Conservation (phyloP, 2,329 filamentous ascomycete genomes). For the Fusarium kyushuense region DNA sequence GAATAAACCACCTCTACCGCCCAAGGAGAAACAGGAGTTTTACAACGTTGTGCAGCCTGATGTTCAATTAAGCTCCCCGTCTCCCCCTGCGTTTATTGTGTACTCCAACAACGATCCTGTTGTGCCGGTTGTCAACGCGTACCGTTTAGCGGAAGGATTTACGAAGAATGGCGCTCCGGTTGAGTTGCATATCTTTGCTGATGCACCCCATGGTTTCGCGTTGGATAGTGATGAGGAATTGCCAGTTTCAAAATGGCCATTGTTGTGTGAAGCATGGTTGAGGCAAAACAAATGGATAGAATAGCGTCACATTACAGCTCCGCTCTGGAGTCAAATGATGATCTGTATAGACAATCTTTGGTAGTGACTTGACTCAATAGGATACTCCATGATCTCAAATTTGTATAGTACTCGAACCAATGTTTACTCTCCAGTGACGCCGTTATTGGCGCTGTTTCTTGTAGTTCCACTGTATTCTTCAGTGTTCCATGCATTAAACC, state of each 20-base stretch:
- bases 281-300: constrained; percentile 26
- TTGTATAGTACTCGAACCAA: background rate
- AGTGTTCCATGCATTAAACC: background rate
- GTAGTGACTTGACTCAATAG: background rate
- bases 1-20: constrained; percentile 38
- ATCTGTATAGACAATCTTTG: too few species aligned
- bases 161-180: constrained; percentile 28
- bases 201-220: constrained; percentile 43
- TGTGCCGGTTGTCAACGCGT: constrained; percentile 39
- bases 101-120: constrained; percentile 45
- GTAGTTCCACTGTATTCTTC: background rate
- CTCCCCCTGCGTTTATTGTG: constrained; percentile 37
- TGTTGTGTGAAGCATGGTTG: constrained; percentile 41
- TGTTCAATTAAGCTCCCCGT: constrained; percentile 24
- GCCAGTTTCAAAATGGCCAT: constrained; percentile 41
- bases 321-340: too few species aligned
- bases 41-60: constrained; percentile 41
- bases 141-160: constrained; percentile 35
- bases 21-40: constrained; percentile 38
- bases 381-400: background rate
- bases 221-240: constrained; percentile 29
- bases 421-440: too few species aligned
- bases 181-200: constrained; percentile 41
- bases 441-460: too few species aligned
- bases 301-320: too few species aligned